Evolutionary conservation across 805 yeast genomes (phyloP).

Genomic region (Cyberlindnera subsufficiens): DNA sequence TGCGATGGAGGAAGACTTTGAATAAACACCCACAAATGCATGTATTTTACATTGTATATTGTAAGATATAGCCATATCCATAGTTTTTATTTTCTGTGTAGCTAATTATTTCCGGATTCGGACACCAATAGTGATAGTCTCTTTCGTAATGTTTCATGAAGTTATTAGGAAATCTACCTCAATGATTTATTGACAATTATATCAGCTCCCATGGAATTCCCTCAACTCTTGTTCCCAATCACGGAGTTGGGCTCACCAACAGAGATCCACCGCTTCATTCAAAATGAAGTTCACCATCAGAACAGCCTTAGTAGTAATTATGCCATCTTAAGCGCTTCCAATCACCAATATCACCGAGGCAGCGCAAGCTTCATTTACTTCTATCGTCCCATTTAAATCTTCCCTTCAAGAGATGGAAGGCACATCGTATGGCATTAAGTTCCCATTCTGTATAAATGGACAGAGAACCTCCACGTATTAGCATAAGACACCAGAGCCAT

Average conservation of each 20-base stretch:
- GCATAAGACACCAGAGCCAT: conserved; percentile 4
- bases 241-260: too few relatives aligned
- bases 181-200: too few relatives aligned
- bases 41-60: too few relatives aligned
- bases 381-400: background rate
- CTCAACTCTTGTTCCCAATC: too few relatives aligned
- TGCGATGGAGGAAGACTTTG: conserved; percentile 9
- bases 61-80: background rate
- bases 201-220: too few relatives aligned
- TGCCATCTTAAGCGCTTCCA: background rate
- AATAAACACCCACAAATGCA: background rate
- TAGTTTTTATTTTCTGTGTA: background rate
- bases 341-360: background rate
- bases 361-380: background rate
- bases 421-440: background rate
- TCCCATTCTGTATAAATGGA: conserved; percentile 7
- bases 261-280: too few relatives aligned
- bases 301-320: background rate
- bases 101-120: background rate
- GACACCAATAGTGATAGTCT: background rate
- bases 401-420: background rate
- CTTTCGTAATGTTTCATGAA: background rate
- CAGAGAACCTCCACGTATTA: conserved; percentile 1
- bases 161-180: background rate
- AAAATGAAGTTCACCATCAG: background rate